phyloP scores from a whole-genome alignment of 345 rosid genomes.

The Acer negundo region DNA sequence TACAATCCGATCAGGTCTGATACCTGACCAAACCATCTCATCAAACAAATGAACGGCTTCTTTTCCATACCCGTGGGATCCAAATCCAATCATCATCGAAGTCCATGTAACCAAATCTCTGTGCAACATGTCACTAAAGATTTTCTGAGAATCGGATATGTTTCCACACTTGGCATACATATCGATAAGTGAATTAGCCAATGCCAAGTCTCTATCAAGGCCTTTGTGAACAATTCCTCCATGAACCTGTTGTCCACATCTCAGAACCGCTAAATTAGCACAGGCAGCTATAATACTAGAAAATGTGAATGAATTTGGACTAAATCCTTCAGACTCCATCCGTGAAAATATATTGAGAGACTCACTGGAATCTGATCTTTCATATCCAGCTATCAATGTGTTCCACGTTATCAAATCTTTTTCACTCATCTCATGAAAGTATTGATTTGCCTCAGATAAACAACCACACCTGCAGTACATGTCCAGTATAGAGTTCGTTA shows the following conservation, averaged over 20 bases:
- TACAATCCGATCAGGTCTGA: constrained; percentile 74
- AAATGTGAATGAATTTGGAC: constrained; percentile 77
- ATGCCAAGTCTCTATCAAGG: constrained; percentile 47
- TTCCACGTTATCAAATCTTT: constrained; percentile 87
- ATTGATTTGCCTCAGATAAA: constrained; percentile 57
- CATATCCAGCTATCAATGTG: constrained; percentile 76
- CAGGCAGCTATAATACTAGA: constrained; percentile 76
- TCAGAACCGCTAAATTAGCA: constrained; percentile 63
- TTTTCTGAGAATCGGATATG: constrained; percentile 51
- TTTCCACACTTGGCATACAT: constrained; percentile 95
- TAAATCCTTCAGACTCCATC: constrained; percentile 66
- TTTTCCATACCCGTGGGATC: constrained; percentile 75
- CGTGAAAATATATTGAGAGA: constrained; percentile 58
- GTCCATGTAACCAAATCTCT: constrained; percentile 86
- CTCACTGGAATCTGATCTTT: constrained; percentile 52
- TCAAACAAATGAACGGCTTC: constrained; percentile 75
- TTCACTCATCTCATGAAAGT: constrained; percentile 68
- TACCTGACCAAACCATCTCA: constrained; percentile 70
- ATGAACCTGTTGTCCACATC: constrained; percentile 85
- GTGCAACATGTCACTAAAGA: constrained; percentile 49
- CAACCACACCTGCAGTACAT: constrained; percentile 83
- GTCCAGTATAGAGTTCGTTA: constrained; percentile 83
- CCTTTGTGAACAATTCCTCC: constrained; percentile 65
- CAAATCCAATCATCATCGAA: constrained; percentile 93
- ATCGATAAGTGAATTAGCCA: constrained; percentile 77